Base-by-base conservation (phyloP, 805 yeast genomes). In the Cyberlindnera mrakii region DNA sequence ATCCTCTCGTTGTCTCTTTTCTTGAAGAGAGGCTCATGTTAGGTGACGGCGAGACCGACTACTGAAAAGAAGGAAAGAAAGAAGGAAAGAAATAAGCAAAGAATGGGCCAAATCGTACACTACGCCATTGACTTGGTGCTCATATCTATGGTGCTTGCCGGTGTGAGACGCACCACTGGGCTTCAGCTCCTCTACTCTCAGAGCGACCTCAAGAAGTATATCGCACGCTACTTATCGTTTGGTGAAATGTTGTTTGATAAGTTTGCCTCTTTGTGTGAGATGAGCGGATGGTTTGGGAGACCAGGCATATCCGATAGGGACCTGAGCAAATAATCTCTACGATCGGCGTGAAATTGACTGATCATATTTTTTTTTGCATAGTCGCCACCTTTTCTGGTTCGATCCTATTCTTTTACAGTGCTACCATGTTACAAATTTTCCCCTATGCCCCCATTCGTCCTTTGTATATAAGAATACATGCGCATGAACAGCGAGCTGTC, bases 91-190 rank as follows among this genome's bases (percentile, higher is more conserved):
- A 23, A 23, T 2, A 23, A 23, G 11, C 13, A 3, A 10, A 23
- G 27, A 31, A 37, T 37, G 40, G 88, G 89, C 3, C 77, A 71
- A 59, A 51, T 82, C 43, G 61, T 84, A 10, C 96, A 88, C 63
- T 77, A 78, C 53, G 76, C 91, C 0, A 55, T 88, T 43, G 97
- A 90, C 58, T 72, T 89, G 49, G 77, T 90, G 3, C 68, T 90
- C 45, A 67, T 87, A 8, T 85, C 96, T 3, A 78, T 93, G 60
- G 70, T 90, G 13, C 67, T 91, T 35, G 96, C 97, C 0, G 96
- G 96, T 3, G 74, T 90, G 41, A 83, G 87, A 59, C 75, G 88
- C 48, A 80, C 85, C 48, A 85, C 96, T 0, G 97, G 97, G 0
- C 68, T 81, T 37, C 75, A 74, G 51, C 33, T 49, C 9, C 13